phyloP scores from a whole-genome alignment of 1,284 basidiomycete genomes.

The Clitocybe nebularis region DNA sequence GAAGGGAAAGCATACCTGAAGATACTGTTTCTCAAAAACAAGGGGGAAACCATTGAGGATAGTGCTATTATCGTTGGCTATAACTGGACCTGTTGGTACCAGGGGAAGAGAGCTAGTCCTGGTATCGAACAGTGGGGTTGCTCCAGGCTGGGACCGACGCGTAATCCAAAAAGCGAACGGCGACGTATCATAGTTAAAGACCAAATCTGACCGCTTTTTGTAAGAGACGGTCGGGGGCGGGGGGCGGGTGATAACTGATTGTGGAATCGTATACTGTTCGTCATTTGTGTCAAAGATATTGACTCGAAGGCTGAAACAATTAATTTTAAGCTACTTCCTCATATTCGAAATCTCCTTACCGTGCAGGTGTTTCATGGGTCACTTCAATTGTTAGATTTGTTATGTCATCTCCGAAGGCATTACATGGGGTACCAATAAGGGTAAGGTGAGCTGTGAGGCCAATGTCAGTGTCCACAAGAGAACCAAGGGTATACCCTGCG shows the following conservation, averaged over 20 bases:
- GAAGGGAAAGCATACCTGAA: slow-evolving; percentile 25
- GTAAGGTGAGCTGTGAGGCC: slow-evolving; percentile 56
- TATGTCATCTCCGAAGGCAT: slow-evolving; percentile 72
- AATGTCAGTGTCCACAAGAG: slow-evolving; percentile 37
- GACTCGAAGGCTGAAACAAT: slow-evolving; percentile 57
- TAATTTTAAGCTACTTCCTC: not conserved
- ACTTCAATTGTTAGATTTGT: slow-evolving; percentile 60
- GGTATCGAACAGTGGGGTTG: slow-evolving; percentile 71
- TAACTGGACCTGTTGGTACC: slow-evolving; percentile 51
- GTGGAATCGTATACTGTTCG: slow-evolving; percentile 67
- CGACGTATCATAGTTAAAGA: slow-evolving; percentile 63
- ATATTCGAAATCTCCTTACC: slow-evolving; percentile 32
- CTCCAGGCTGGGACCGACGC: slow-evolving; percentile 54
- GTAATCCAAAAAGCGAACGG: slow-evolving; percentile 82
- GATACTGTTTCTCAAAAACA: slow-evolving; percentile 67
- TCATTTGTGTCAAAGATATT: slow-evolving; percentile 69
- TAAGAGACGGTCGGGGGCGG: slow-evolving; percentile 29
- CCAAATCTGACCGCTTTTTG: slow-evolving; percentile 45
- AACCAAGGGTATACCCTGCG: slow-evolving; percentile 49
- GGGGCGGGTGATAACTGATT: slow-evolving; percentile 51
- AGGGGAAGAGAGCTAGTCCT: slow-evolving; percentile 51
- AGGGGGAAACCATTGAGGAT: slow-evolving; percentile 57
- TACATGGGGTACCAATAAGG: slow-evolving; percentile 60
- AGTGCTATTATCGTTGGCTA: slow-evolving; percentile 42
- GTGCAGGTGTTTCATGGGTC: slow-evolving; percentile 56